These are phyloP conservation scores for Falciphora oryzae DNA, from an alignment of 2,329 filamentous ascomycete genomes.

Conservation along the genomic window DNA sequence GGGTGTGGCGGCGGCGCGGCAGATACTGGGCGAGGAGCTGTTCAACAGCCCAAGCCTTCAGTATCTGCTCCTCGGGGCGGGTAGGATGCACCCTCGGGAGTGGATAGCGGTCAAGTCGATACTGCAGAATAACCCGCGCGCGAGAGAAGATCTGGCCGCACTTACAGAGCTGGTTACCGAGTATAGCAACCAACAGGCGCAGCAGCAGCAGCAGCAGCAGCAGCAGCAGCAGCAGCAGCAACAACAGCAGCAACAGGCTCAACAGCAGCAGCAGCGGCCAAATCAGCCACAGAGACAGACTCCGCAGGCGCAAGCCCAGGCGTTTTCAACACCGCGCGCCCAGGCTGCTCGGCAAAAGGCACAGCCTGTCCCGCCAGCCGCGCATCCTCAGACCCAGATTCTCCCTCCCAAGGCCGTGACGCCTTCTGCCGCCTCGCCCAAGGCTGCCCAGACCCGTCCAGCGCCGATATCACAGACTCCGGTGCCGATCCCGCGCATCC, in stretches of 20 bases:
- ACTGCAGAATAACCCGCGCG: not conserved
- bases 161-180: not conserved
- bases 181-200: not conserved
- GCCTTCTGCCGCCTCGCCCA: conserved; percentile 7
- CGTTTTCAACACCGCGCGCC: not conserved
- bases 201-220: conserved; percentile 2
- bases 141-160: not conserved
- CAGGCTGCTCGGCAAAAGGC: not conserved
- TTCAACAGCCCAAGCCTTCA: not conserved
- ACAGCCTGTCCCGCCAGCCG: not conserved
- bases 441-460: conserved; percentile 7
- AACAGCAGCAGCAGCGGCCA: too few relatives aligned
- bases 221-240: not conserved
- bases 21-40: conserved; percentile 12
- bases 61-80: not conserved
- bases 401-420: not conserved
- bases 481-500: conserved; percentile 19
- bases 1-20: conserved; percentile 14
- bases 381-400: not conserved
- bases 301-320: conserved; percentile 28
- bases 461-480: conserved; percentile 18
- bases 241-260: conserved; percentile 17
- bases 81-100: not conserved
- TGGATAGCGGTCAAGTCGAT: not conserved
- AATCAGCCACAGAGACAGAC: conserved; percentile 30